Conservation (phyloP, 306 rosid genomes). For the Comarum palustre region DNA sequence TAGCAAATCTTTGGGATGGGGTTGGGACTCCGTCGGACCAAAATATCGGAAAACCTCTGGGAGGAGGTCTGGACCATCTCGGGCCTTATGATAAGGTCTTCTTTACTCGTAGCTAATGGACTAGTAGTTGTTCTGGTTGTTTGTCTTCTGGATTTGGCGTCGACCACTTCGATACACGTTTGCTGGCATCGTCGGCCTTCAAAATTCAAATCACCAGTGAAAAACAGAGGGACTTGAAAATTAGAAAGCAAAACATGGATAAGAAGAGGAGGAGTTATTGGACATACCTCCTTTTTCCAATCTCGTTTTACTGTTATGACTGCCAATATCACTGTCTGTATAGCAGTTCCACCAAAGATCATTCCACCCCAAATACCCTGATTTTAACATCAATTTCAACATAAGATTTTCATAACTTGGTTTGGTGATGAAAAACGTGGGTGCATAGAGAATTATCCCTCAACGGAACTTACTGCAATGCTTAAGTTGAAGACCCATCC, state of each 20-base stretch:
- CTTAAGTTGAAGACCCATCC: constrained; percentile 24
- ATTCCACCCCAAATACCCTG: constrained; percentile 83
- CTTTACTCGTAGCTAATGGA: neutral
- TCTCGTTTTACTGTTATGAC: constrained; percentile 39
- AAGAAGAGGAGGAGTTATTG: neutral
- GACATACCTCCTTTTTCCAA: constrained; percentile 63
- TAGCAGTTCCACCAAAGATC: constrained; percentile 74
- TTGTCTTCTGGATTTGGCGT: constrained; percentile 18
- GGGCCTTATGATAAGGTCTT: too few species aligned
- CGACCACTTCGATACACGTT: constrained; percentile 41
- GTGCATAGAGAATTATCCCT: neutral
- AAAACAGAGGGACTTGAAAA: neutral
- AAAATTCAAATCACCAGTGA: neutral
- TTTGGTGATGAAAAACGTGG: neutral
- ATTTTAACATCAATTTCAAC: neutral
- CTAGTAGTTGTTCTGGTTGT: neutral
- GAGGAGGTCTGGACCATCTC: too few species aligned
- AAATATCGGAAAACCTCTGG: too few species aligned
- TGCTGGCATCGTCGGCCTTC: constrained; percentile 46
- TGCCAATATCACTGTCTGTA: constrained; percentile 51
- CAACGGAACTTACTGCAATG: neutral
- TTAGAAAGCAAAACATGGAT: neutral
- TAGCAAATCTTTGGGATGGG: too few species aligned
- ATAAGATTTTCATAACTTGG: neutral
- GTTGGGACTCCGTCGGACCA: too few species aligned